Conservation (phyloP, 805 yeast genomes). For the Ogataea siamensis region DNA sequence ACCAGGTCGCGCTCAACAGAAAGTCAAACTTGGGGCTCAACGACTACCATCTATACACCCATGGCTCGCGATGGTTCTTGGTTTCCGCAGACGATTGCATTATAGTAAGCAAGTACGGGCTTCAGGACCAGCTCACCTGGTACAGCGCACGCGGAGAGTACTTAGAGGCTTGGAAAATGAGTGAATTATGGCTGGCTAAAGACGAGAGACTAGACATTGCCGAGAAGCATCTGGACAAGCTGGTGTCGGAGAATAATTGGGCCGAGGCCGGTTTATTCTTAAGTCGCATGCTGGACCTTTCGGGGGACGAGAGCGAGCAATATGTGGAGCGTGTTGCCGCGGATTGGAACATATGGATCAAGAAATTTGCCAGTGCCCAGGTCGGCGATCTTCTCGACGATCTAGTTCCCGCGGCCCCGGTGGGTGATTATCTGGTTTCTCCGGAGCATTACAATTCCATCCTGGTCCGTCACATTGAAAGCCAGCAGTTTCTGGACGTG, state of each 20-base stretch:
- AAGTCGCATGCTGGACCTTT: conserved; percentile 35
- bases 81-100: conserved; percentile 83
- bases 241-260: conserved; percentile 51
- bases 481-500: conserved; percentile 37
- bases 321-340: conserved; percentile 27
- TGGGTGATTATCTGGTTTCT: conserved; percentile 31
- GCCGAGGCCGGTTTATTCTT: conserved; percentile 51
- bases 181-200: conserved; percentile 53
- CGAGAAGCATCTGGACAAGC: conserved; percentile 46
- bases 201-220: conserved; percentile 60
- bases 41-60: conserved; percentile 69
- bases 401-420: conserved; percentile 51
- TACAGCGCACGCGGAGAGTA: conserved; percentile 51
- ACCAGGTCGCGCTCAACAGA: conserved; percentile 66
- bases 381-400: conserved; percentile 47
- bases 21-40: conserved; percentile 65
- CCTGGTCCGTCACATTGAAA: conserved; percentile 44
- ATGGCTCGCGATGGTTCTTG: conserved; percentile 53
- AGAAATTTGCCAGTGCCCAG: conserved; percentile 47
- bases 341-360: conserved; percentile 68
- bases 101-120: conserved; percentile 65
- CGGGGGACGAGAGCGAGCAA: conserved; percentile 20
- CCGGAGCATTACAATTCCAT: conserved; percentile 44
- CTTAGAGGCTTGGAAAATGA: conserved; percentile 76
- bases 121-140: conserved; percentile 75